Conservation (phyloP, 2,329 filamentous ascomycete species). For the Curvularia sp. region DNA sequence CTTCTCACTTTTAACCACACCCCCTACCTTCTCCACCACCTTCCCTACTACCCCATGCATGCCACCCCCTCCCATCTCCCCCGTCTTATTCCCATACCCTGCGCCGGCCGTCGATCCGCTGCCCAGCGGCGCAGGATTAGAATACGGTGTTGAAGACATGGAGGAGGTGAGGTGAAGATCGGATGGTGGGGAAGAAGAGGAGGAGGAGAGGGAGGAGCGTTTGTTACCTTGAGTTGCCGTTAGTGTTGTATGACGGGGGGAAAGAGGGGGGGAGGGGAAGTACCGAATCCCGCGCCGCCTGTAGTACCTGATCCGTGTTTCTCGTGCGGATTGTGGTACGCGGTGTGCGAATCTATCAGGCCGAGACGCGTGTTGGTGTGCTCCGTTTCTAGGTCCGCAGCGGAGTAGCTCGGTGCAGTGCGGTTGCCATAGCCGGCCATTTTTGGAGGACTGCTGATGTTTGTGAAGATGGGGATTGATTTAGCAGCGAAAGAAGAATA, state of each 20-base stretch:
- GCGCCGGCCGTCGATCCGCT: conserved; percentile 46
- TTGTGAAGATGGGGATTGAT: no score
- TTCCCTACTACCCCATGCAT: conserved; percentile 62
- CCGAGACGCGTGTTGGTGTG: conserved; percentile 41
- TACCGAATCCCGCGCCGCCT: conserved; percentile 45
- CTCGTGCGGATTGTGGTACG: conserved; percentile 39
- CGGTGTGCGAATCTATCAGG: conserved; percentile 30
- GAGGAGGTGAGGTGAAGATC: conserved; percentile 31
- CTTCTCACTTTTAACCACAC: conserved; percentile 57
- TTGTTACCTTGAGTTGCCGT: conserved; percentile 47
- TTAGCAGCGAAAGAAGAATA: background rate
- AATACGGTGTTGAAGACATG: conserved; percentile 35
- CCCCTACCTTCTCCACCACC: conserved; percentile 65
- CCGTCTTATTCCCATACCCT: conserved; percentile 52
- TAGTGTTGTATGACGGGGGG: background rate
- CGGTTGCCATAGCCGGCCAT: conserved; percentile 51
- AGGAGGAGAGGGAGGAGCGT: conserved; percentile 21
- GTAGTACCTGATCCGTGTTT: conserved; percentile 44
- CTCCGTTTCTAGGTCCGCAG: conserved; percentile 25
- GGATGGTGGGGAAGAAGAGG: background rate
- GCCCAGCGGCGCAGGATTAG: conserved; percentile 33
- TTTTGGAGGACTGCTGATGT: background rate
- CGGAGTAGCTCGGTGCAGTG: conserved; percentile 29
- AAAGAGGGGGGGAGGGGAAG: background rate
- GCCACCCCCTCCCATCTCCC: conserved; percentile 21